Conservation (phyloP, 495 filamentous ascomycete genomes). For the Penicillium cinerascens region DNA sequence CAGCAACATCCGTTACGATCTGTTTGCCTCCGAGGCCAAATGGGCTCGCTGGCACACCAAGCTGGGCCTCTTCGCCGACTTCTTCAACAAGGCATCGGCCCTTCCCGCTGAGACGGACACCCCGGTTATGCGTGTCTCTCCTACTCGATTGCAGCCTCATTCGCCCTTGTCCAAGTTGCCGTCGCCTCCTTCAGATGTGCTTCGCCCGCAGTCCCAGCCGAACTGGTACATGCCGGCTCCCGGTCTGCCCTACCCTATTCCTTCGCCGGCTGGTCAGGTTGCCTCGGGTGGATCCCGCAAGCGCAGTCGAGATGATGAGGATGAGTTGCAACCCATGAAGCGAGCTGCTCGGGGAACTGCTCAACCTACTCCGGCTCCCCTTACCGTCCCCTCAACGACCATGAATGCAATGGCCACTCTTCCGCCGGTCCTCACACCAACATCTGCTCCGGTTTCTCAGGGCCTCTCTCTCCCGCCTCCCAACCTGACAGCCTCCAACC, state of each 20-base stretch:
- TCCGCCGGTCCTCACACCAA: slow-evolving; percentile 36
- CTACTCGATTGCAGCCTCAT: slow-evolving; percentile 28
- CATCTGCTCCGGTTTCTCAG: slow-evolving; percentile 30
- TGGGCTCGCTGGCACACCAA: slow-evolving; percentile 86
- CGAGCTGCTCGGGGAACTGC: slow-evolving; percentile 39
- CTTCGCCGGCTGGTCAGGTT: slow-evolving; percentile 22
- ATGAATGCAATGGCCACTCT: slow-evolving; percentile 36
- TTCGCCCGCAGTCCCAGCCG: slow-evolving; percentile 27
- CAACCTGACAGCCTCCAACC: slow-evolving; percentile 42
- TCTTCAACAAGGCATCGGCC: slow-evolving; percentile 64
- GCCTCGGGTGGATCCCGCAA: slow-evolving; percentile 59
- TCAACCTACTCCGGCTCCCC: slow-evolving; percentile 27
- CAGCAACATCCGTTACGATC: slow-evolving; percentile 94
- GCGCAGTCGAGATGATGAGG: slow-evolving; percentile 64
- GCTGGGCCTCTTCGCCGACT: slow-evolving; percentile 73
- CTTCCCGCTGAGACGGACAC: slow-evolving; percentile 28
- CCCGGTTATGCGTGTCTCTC: slow-evolving; percentile 33
- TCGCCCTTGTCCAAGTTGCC: slow-evolving; percentile 48
- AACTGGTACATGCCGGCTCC: slow-evolving; percentile 31
- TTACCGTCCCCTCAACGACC: slow-evolving; percentile 29
- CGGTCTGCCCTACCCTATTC: slow-evolving; percentile 24
- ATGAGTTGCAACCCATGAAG: slow-evolving; percentile 66
- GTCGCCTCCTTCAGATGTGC: slow-evolving; percentile 46
- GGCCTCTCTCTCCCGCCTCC: slow-evolving; percentile 52
- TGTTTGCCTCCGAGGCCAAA: slow-evolving; percentile 75